Evolutionary conservation across 768 basidiomycete genomes (phyloP).

Genomic region (Holtermanniella nyarrowii): DNA sequence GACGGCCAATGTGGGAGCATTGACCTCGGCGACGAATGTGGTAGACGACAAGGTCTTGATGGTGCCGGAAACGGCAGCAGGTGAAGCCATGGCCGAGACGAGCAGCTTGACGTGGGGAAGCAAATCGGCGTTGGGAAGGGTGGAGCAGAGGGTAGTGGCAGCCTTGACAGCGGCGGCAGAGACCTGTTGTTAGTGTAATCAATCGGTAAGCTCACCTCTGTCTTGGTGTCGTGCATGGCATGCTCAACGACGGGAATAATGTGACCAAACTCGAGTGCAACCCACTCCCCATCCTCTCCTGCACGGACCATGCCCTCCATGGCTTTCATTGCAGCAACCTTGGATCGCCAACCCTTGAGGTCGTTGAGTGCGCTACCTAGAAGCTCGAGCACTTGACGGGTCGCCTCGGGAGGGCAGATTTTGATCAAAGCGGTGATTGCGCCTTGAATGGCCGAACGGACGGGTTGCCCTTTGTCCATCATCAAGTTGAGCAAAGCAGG

Average conservation of each 20-base stretch:
- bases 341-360: constrained; percentile 79
- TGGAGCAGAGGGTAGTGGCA: constrained; percentile 75
- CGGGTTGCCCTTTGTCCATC: constrained; percentile 90
- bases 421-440: constrained; percentile 78
- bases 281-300: constrained; percentile 47
- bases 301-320: constrained; percentile 59
- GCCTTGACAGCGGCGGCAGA: constrained; percentile 77
- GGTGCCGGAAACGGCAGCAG: constrained; percentile 71
- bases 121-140: constrained; percentile 87
- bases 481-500: constrained; percentile 61
- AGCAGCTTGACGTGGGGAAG: constrained; percentile 76
- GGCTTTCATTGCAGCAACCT: constrained; percentile 84
- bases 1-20: constrained; percentile 88
- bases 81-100: constrained; percentile 79
- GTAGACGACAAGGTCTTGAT: constrained; percentile 92
- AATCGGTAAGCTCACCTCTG: constrained; percentile 54
- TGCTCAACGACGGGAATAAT: constrained; percentile 76
- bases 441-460: constrained; percentile 64
- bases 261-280: constrained; percentile 70
- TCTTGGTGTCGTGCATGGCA: constrained; percentile 94
- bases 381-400: constrained; percentile 54
- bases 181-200: constrained; percentile 48
- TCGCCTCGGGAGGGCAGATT: constrained; percentile 72
- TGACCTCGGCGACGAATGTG: constrained; percentile 95
- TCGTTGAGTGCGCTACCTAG: constrained; percentile 54